Conservation (phyloP, 1,139 yeast species). For the Hansenula lynferdii region DNA sequence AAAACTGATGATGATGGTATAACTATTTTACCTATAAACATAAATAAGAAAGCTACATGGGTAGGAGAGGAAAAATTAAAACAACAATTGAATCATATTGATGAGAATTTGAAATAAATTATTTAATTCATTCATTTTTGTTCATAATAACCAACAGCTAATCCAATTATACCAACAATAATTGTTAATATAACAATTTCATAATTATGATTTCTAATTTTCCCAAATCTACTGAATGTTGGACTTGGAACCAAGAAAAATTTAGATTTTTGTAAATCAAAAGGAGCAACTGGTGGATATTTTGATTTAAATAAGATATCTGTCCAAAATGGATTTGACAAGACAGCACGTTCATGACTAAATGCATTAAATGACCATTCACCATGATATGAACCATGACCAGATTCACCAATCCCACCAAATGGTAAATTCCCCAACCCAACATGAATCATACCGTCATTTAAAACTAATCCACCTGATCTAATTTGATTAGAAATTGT, state of each 20-base stretch:
- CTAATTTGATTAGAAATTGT: constrained; percentile 49
- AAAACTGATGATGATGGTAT: constrained; percentile 36
- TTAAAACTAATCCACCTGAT: constrained; percentile 70
- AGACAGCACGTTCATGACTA: constrained; percentile 68
- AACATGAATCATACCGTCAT: constrained; percentile 72
- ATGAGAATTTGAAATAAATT: background rate
- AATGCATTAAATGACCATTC: constrained; percentile 63
- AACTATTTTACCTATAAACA: constrained; percentile 54
- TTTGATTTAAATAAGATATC: constrained; percentile 56
- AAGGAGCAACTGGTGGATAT: constrained; percentile 59
- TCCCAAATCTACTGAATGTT: constrained; percentile 18
- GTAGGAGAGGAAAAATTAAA: constrained; percentile 47
- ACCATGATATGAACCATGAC: constrained; percentile 82
- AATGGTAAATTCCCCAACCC: constrained; percentile 75
- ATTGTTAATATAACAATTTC: constrained; percentile 10
- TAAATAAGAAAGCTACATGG: constrained; percentile 58
- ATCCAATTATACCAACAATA: constrained; percentile 9
- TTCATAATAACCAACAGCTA: background rate
- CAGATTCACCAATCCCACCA: constrained; percentile 89
- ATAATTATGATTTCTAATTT: constrained; percentile 6
- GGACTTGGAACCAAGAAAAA: constrained; percentile 15
- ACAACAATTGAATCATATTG: constrained; percentile 13
- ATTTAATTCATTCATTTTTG: background rate
- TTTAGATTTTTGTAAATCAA: constrained; percentile 27
- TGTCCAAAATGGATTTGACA: constrained; percentile 64